Percentiles rank a stretch among this genome's conserved stretches.
phyloP scores from a whole-genome alignment of 768 basidiomycete genomes.

The Kwoniella bestiolae region DNA sequence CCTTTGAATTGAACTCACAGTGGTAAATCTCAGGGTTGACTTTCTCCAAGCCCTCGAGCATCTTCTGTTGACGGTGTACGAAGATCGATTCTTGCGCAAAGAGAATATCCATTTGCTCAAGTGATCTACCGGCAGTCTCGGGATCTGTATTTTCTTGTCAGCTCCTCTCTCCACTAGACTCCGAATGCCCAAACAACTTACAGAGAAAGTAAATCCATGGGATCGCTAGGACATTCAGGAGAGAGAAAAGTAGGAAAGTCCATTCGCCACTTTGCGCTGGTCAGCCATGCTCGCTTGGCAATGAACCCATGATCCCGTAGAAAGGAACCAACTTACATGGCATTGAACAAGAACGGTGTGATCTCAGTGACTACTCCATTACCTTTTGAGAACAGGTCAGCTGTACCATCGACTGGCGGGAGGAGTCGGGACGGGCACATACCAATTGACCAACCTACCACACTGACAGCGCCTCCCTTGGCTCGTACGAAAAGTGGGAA shows the following conservation, averaged over 20 bases:
- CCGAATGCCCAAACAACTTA: neutral
- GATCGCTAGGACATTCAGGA: conserved; percentile 32
- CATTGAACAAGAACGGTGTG: conserved; percentile 38
- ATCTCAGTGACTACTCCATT: conserved; percentile 36
- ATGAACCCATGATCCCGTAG: too few species aligned
- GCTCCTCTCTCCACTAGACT: neutral
- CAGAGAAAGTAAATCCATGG: conserved; percentile 25
- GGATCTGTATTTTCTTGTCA: conserved; percentile 17
- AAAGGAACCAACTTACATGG: conserved; percentile 28
- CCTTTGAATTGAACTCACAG: conserved; percentile 1
- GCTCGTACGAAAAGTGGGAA: conserved; percentile 34
- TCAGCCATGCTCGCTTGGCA: neutral
- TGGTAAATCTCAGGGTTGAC: conserved; percentile 10
- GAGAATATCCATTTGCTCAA: conserved; percentile 40
- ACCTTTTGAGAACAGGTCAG: conserved; percentile 18
- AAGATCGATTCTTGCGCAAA: conserved; percentile 27
- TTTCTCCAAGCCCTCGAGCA: neutral
- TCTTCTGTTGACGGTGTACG: conserved; percentile 10
- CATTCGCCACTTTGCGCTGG: conserved; percentile 28
- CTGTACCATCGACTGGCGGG: neutral
- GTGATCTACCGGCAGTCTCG: conserved; percentile 26
- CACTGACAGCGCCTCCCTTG: conserved; percentile 31
- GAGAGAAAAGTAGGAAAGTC: conserved; percentile 39
- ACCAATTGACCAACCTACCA: conserved; percentile 31
- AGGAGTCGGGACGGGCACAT: neutral